Evolutionary conservation across 129 eudicot species (phyloP).

Genomic region (Kitagawia praeruptora): DNA sequence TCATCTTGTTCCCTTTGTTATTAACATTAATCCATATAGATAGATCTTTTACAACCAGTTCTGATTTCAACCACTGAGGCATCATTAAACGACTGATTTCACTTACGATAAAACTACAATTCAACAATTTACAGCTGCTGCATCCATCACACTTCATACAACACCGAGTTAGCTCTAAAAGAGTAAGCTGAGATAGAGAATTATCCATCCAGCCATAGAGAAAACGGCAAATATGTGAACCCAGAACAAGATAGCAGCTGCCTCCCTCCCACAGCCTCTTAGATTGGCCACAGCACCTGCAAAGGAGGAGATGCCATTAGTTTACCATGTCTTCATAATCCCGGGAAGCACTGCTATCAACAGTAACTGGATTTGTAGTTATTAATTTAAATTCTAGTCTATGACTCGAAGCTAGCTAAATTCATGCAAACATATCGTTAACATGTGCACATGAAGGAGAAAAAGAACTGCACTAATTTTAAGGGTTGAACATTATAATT

Average conservation of each 20-base stretch:
- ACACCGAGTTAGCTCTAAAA: conserved; percentile 22
- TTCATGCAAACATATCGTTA: not conserved
- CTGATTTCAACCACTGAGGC: not conserved
- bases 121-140: not conserved
- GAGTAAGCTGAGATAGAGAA: conserved; percentile 67
- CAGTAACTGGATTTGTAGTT: not conserved
- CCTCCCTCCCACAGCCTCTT: conserved; percentile 90
- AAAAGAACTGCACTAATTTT: not conserved
- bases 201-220: conserved; percentile 96
- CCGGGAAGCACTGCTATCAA: not conserved
- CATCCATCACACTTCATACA: not conserved
- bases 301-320: not conserved
- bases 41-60: not conserved
- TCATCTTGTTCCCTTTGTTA: not conserved
- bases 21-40: not conserved
- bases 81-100: not conserved
- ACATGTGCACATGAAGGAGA: not conserved
- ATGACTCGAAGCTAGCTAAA: not conserved
- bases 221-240: conserved; percentile 87
- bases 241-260: conserved; percentile 94
- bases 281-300: conserved; percentile 93
- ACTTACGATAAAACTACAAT: not conserved
- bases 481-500: not conserved
- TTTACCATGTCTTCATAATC: not conserved
- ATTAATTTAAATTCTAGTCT: not conserved